These are phyloP conservation scores for Chlorella sp. DNA, from an alignment of 139 green algal species.

Conservation along the genomic window DNA sequence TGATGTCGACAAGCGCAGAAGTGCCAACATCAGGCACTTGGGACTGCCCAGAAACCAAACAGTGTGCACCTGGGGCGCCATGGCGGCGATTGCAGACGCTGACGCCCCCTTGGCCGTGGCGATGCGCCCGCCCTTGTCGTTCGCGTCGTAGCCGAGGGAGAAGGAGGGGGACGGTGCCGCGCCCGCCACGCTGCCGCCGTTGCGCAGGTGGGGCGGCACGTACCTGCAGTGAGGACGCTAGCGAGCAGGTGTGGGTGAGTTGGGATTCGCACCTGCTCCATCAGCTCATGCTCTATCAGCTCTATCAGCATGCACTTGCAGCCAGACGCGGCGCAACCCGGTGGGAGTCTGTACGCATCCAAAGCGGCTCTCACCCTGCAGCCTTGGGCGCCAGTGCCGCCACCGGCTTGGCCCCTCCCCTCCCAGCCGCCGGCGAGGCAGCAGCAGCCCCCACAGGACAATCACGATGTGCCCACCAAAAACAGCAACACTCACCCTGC, in stretches of 20 bases:
- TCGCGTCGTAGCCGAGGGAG: slow-evolving; percentile 8
- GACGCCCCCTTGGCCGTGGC: background rate
- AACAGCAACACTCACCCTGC: too few species aligned
- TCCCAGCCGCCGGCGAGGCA: background rate
- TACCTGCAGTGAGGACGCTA: too few species aligned
- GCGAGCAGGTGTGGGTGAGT: too few species aligned
- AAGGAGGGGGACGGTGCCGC: slow-evolving; percentile 3
- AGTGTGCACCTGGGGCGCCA: background rate
- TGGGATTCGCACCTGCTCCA: too few species aligned
- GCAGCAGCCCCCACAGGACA: slow-evolving; percentile 13
- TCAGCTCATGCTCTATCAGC: too few species aligned
- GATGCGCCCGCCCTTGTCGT: slow-evolving; percentile 1
- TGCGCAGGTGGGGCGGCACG: slow-evolving; percentile 23
- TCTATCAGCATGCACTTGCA: too few species aligned
- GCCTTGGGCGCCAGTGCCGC: slow-evolving; percentile 2
- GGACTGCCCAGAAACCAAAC: background rate
- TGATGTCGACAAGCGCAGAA: background rate
- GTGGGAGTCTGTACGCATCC: too few species aligned
- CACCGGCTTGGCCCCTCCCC: background rate
- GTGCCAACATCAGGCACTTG: background rate
- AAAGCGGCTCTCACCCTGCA: too few species aligned
- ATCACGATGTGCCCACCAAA: too few species aligned
- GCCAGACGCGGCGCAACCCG: too few species aligned
- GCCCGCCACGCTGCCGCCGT: background rate
- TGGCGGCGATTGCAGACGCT: background rate